Conservation (phyloP, 176 grass and related monocot genomes). For the Ensete ventricosum region DNA sequence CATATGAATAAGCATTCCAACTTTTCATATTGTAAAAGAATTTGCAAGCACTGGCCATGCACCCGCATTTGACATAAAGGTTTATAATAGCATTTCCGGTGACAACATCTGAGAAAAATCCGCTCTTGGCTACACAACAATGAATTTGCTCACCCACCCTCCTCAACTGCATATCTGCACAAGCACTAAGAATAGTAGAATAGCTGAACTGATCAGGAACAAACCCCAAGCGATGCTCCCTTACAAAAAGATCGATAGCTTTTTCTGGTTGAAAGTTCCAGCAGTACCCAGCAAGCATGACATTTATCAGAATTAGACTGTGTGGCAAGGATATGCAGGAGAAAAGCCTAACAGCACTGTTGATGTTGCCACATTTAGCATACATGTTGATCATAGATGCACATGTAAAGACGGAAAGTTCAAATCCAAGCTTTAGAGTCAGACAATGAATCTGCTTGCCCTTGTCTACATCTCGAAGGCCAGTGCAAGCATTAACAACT, state of each 20-base stretch:
- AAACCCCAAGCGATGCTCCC: constrained; percentile 49
- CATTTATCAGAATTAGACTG: constrained; percentile 54
- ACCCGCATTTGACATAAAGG: constrained; percentile 74
- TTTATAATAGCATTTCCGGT: constrained; percentile 77
- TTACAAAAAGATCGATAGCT: constrained; percentile 59
- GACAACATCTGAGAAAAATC: constrained; percentile 55
- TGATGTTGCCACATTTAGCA: constrained; percentile 58
- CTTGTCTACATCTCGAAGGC: constrained; percentile 48
- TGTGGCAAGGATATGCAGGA: constrained; percentile 24
- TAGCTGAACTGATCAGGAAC: constrained; percentile 63
- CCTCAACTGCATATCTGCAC: constrained; percentile 52
- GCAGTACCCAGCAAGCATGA: constrained; percentile 69
- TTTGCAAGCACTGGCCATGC: constrained; percentile 60
- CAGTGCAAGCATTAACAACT: constrained; percentile 52
- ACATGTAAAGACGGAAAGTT: constrained; percentile 46
- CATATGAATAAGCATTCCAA: constrained; percentile 73
- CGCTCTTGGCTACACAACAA: constrained; percentile 50
- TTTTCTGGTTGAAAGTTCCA: constrained; percentile 61
- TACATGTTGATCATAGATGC: constrained; percentile 87
- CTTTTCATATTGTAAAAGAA: constrained; percentile 72
- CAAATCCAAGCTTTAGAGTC: constrained; percentile 56
- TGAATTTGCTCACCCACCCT: constrained; percentile 75
- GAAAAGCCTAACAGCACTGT: constrained; percentile 45
- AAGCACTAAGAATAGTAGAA: constrained; percentile 70
- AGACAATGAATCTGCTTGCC: constrained; percentile 67